A percentile compares a stretch with the other conserved stretches of the same genome.
Conservation (phyloP, 2,329 filamentous ascomycete species). For the Fusarium xyrophilum region DNA sequence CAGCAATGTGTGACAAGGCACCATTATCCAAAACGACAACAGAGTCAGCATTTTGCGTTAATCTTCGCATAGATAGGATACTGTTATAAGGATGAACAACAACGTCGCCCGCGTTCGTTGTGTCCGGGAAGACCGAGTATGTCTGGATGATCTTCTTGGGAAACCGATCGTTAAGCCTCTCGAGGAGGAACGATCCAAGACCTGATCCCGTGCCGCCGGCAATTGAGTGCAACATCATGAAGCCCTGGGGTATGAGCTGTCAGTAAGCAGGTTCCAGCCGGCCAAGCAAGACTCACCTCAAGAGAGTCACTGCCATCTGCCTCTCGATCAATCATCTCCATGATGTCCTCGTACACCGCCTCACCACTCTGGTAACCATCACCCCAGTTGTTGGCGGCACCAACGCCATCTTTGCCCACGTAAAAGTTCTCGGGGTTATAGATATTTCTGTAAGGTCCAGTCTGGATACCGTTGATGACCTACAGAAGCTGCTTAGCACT, state of each 20-base stretch:
- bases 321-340: slow-evolving; percentile 99
- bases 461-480: slow-evolving; percentile 92
- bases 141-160: slow-evolving; percentile 99
- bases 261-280: neutral
- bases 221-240: slow-evolving; percentile 99
- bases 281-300: slow-evolving; percentile 59
- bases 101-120: slow-evolving; percentile 83
- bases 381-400: slow-evolving; percentile 98
- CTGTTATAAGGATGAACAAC: slow-evolving; percentile 99
- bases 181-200: slow-evolving; percentile 92
- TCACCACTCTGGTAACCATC: slow-evolving; percentile 95
- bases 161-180: slow-evolving; percentile 94
- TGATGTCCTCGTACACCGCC: slow-evolving; percentile 90
- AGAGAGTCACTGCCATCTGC: slow-evolving; percentile 97
- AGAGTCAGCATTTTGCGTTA: slow-evolving; percentile 96
- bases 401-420: slow-evolving; percentile 89
- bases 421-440: slow-evolving; percentile 99
- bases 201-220: slow-evolving; percentile 96
- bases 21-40: slow-evolving; percentile 98
- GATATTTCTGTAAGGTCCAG: slow-evolving; percentile 94
- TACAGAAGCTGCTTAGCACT: slow-evolving; percentile 36
- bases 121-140: slow-evolving; percentile 98
- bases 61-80: slow-evolving; percentile 84
- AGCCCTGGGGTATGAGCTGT: slow-evolving; percentile 64
- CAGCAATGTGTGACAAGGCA: slow-evolving; percentile 89